These are phyloP conservation scores for Albatrellus sp. DNA, from an alignment of 1,284 basidiomycete genomes.

Conservation along the genomic window DNA sequence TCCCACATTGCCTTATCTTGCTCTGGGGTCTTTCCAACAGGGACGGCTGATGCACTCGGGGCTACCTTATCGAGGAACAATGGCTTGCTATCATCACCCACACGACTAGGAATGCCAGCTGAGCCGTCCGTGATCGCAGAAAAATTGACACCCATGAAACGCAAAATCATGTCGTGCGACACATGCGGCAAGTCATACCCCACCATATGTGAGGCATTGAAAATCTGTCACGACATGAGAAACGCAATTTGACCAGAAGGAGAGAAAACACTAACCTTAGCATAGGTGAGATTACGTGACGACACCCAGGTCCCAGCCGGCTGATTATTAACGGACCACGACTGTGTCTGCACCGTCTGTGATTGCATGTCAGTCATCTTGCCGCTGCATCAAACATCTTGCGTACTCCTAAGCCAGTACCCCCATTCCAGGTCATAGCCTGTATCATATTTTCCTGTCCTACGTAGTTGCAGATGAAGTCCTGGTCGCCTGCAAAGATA, in stretches of 20 bases:
- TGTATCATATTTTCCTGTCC: constrained; percentile 84
- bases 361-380: neutral
- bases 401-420: constrained; percentile 74
- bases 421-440: constrained; percentile 76
- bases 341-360: constrained; percentile 60
- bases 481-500: constrained; percentile 91
- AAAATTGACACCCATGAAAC: constrained; percentile 89
- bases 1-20: constrained; percentile 80
- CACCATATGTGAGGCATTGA: constrained; percentile 91
- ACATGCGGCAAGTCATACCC: constrained; percentile 84
- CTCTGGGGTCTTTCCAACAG: constrained; percentile 45
- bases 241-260: neutral
- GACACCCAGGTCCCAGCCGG: constrained; percentile 86
- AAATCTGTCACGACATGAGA: constrained; percentile 35
- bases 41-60: constrained; percentile 20
- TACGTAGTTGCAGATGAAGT: constrained; percentile 92
- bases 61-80: constrained; percentile 34
- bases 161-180: constrained; percentile 95
- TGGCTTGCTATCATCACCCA: constrained; percentile 60
- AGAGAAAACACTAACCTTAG: constrained; percentile 41
- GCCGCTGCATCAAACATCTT: constrained; percentile 1
- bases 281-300: constrained; percentile 87
- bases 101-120: constrained; percentile 59
- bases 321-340: constrained; percentile 73
- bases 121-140: constrained; percentile 67